Base-by-base conservation (phyloP, 2,329 filamentous ascomycete genomes). In the Ophiostoma australiae region DNA sequence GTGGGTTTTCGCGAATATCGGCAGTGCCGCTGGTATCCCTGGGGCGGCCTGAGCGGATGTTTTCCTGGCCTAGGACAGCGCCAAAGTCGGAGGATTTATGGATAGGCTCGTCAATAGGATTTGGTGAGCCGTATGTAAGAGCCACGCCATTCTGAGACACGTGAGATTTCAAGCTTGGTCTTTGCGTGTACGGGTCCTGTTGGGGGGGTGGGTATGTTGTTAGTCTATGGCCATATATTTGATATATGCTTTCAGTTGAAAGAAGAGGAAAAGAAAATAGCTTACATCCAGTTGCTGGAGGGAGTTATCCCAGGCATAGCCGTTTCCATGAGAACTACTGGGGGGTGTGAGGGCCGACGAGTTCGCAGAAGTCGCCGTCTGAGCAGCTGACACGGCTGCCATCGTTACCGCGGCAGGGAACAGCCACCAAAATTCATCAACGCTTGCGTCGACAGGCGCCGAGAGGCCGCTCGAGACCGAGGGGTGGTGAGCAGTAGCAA, bases 321-420 rank as follows among this genome's bases (percentile, higher is more conserved):
- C 80, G 66, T 84, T 80, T 67, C 80, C 84, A 76, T 86, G 82
- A 70, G 81, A 82, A 76, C 82, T 85, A 74, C 80, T 81, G 20
- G 84, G 81, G 71, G 84, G 82, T 73, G 82, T 83, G 72, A 87
- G 78, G 66, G 83, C 81, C 72, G 83, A 80, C 69, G 66, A 61
- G 48, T 55, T 68, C 31, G 71, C 31, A 33, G 73, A 72, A 31
- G 83, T 80, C 73, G 82, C 82, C 70, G 72, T 71, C 44, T 82
- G 82, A 75, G 80, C 80, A 74, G 84, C 79, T 74, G 85, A 84
- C 78, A 87, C 82, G 77, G 84, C 81, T 76, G 85, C 82, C 85
- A 87, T 87, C 73, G 63, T 72, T 76, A 69, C 74, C 72, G 73
- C 74, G 72, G 65, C 72, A 69, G 63, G n/a, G 37, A 35, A 17